A percentile compares a stretch with the other conserved stretches of the same genome.
phyloP scores from a whole-genome alignment of 2,329 filamentous ascomycete species.

The Cordyceps cateniannulata region DNA sequence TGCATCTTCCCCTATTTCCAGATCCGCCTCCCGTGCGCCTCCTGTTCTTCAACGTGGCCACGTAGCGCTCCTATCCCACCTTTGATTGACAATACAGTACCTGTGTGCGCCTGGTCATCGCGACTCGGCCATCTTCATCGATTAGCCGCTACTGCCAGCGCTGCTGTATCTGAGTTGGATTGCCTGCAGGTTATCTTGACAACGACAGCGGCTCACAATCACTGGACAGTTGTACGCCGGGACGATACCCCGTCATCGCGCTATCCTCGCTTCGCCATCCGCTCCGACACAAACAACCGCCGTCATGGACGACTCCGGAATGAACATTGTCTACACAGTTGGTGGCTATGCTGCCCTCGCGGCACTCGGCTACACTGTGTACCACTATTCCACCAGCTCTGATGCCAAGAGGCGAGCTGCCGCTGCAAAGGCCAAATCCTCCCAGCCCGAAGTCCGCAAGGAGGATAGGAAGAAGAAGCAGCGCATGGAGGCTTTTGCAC shows the following conservation, averaged over 20 bases:
- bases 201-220: background rate
- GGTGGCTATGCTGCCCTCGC: constrained; percentile 31
- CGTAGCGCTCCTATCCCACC: constrained; percentile 1
- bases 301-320: constrained; percentile 27
- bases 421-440: constrained; percentile 22
- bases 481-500: constrained; percentile 35
- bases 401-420: constrained; percentile 26
- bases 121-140: background rate
- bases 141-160: background rate
- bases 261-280: constrained; percentile 3
- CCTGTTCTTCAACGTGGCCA: constrained; percentile 1
- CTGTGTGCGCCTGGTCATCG: constrained; percentile 13
- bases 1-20: background rate
- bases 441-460: constrained; percentile 29
- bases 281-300: background rate
- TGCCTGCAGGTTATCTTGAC: background rate
- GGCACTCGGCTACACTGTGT: constrained; percentile 29
- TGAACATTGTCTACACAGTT: constrained; percentile 31
- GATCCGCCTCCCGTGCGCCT: background rate
- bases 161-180: background rate
- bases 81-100: background rate
- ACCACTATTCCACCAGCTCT: constrained; percentile 27
- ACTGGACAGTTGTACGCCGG: constrained; percentile 16
- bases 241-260: constrained; percentile 13
- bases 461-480: constrained; percentile 41